Percentiles rank a stretch among this genome's conserved stretches.
Conservation (phyloP, 2,329 filamentous ascomycete species). For the Didymella exigua region DNA sequence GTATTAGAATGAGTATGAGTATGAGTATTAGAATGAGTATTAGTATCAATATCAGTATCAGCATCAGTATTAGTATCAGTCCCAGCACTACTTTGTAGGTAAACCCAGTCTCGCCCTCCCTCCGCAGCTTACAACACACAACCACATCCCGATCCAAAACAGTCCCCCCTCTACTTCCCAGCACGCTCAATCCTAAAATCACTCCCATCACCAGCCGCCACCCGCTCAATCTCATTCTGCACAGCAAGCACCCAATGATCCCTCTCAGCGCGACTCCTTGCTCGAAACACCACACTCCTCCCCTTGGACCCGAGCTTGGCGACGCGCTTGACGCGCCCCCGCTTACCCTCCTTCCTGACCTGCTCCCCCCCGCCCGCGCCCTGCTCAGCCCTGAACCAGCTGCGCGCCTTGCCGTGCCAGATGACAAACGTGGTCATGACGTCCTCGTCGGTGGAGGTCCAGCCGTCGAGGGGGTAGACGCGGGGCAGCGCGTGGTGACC, state of each 20-base stretch:
- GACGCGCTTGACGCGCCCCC: slow-evolving; percentile 62
- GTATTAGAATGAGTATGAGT: too few relatives aligned
- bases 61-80: too few relatives aligned
- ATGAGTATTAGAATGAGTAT: too few relatives aligned
- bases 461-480: slow-evolving; percentile 65
- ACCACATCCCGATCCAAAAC: too few relatives aligned
- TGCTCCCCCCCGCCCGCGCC: slow-evolving; percentile 40
- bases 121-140: too few relatives aligned
- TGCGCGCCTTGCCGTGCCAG: slow-evolving; percentile 65
- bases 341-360: slow-evolving; percentile 48
- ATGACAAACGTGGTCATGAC: slow-evolving; percentile 71
- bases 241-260: slow-evolving; percentile 72
- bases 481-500: slow-evolving; percentile 64
- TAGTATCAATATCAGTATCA: too few relatives aligned
- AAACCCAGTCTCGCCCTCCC: too few relatives aligned
- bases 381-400: slow-evolving; percentile 56
- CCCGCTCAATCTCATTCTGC: slow-evolving; percentile 68
- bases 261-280: slow-evolving; percentile 67
- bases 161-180: neutral
- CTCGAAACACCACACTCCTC: slow-evolving; percentile 68
- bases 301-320: slow-evolving; percentile 66
- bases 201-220: slow-evolving; percentile 51
- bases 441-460: slow-evolving; percentile 68
- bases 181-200: slow-evolving; percentile 50
- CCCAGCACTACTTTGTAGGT: too few relatives aligned